Evolutionary conservation across 192 early-diverging fungal genomes (phyloP), one percentile per base, ranked within the genome.

Genomic region (Jimgerdemannia lactiflua): DNA sequence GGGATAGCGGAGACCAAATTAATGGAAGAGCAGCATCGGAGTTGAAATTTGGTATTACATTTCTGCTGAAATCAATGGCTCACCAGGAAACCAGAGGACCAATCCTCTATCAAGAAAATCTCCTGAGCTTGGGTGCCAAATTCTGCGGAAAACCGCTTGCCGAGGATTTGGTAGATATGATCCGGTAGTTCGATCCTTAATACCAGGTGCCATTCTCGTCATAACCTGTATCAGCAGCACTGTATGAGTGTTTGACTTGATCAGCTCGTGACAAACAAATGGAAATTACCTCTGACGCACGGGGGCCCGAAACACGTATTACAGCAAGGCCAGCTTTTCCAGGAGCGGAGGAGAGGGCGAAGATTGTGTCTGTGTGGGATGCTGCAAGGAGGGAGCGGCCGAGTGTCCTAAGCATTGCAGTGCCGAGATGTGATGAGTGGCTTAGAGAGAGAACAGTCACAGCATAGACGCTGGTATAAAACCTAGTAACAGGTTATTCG

Each of bases 251-350:
- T 59, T 59, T 59, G 39, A 29, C 74, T 74, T 67, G 9, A 29
- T 20, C 7, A 4, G 3, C 4, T 8, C 64, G 4, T 71, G 17
- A 59, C 78, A 69, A 10, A 71, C 78, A 18, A 82, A 72, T 39
- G 69, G 74, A 17, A 71, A 42, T 42, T 87, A 87, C 87, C 54
- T 86, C 54, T 66, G 40, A 72, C 1, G 91, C 88, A 8, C 81
- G 79, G 0, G 85, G 77, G 0, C 93, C 92, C 3, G 92, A 92
- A 41, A 92, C 74, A n/a, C 93, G 85, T 17, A 95, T 79, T 20
- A 95, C 86, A n/a, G 91, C 93, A 14, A 95, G 87, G 1, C 92
- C 93, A 2, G 93, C 90, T 73, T 93, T 93, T 20, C 93, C 92
- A 19, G 89, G 90, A 8, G 85, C 87, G 6, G 91, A 87, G 6